phyloP scores from a whole-genome alignment of 306 rosid genomes.

The Ammopiptanthus mongolicus region DNA sequence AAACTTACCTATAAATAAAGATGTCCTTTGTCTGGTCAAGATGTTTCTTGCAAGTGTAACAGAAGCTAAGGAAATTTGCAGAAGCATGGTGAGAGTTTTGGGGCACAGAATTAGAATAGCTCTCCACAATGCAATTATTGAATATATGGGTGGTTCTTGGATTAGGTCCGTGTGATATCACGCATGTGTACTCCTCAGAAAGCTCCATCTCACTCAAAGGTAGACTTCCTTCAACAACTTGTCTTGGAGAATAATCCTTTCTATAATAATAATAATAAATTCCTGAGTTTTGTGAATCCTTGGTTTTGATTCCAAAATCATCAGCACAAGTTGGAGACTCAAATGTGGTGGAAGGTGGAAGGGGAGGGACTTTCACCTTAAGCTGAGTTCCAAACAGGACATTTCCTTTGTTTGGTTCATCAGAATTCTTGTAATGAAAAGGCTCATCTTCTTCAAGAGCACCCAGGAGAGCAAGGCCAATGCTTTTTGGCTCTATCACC shows the following conservation, averaged over 20 bases:
- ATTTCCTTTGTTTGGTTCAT: conserved; percentile 33
- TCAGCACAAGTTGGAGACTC: conserved; percentile 16
- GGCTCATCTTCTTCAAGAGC: conserved; percentile 30
- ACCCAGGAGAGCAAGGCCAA: conserved; percentile 66
- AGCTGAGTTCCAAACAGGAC: conserved; percentile 56
- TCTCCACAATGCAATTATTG: conserved; percentile 62
- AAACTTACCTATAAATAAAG: conserved; percentile 66
- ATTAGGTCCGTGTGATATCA: conserved; percentile 67
- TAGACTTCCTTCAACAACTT: background rate
- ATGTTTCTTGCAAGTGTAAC: conserved; percentile 79
- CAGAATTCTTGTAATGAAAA: conserved; percentile 8
- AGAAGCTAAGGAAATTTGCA: conserved; percentile 64
- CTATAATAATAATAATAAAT: background rate
- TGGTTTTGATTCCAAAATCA: conserved; percentile 32
- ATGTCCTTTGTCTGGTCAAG: conserved; percentile 76
- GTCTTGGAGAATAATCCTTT: conserved; percentile 12
- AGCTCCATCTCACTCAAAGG: conserved; percentile 72
- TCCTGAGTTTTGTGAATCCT: conserved; percentile 25
- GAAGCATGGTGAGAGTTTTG: conserved; percentile 19
- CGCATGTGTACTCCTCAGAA: conserved; percentile 86
- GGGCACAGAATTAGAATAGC: conserved; percentile 31
- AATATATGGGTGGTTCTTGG: conserved; percentile 85
- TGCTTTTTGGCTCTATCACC: conserved; percentile 41
- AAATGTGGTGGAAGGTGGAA: background rate
- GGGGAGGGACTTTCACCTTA: conserved; percentile 58